Percentiles rank a stretch among this genome's conserved stretches.
Conservation (phyloP, 1,284 basidiomycete species). For the Microbotryum scabiosae region DNA sequence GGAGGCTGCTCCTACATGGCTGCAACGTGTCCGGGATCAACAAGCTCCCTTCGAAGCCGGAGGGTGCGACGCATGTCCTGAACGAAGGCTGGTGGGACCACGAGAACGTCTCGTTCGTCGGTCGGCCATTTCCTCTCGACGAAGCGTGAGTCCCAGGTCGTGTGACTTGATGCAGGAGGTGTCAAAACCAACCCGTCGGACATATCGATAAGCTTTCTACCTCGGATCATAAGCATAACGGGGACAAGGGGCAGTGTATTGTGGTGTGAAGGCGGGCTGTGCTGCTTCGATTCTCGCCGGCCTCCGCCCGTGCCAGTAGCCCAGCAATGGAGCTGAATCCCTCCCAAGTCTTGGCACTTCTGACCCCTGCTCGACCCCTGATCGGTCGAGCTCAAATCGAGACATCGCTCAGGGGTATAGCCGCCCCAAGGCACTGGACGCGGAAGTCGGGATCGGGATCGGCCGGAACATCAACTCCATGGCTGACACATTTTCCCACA, state of each 20-base stretch:
- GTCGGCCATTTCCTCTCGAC: slow-evolving; percentile 40
- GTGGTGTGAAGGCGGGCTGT: neutral
- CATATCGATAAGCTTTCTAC: no score
- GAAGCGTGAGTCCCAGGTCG: slow-evolving; percentile 25
- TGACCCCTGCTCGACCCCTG: neutral
- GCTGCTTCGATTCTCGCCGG: slow-evolving; percentile 1
- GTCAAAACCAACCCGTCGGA: no score
- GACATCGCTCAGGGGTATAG: no score
- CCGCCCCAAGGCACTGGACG: no score
- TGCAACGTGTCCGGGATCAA: slow-evolving; percentile 39
- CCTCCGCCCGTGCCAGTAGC: slow-evolving; percentile 6
- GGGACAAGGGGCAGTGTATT: neutral
- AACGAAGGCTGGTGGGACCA: slow-evolving; percentile 36
- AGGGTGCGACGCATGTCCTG: slow-evolving; percentile 24
- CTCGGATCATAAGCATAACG: no score
- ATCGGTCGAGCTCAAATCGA: neutral
- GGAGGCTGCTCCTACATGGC: slow-evolving; percentile 40
- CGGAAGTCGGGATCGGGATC: no score
- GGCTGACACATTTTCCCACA: no score
- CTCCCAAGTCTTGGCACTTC: neutral
- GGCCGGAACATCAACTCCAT: neutral
- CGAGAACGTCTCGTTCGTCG: slow-evolving; percentile 39
- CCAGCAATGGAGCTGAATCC: neutral
- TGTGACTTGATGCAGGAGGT: neutral
- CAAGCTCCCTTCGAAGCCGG: slow-evolving; percentile 38